A percentile compares a stretch with the other conserved stretches of the same genome.
phyloP scores from a whole-genome alignment of 768 basidiomycete species.

The Suillus paluster region DNA sequence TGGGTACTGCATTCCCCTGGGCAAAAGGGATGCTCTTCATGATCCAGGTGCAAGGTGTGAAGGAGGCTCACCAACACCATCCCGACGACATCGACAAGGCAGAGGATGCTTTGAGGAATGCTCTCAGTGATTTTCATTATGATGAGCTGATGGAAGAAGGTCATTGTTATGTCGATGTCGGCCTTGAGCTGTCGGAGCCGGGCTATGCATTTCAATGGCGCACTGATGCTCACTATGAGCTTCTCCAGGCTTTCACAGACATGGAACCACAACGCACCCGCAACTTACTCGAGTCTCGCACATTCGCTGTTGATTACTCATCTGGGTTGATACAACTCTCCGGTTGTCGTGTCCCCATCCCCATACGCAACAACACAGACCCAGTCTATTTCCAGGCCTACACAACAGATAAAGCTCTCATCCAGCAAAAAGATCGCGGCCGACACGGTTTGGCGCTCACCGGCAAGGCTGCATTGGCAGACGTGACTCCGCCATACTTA shows the following conservation, averaged over 20 bases:
- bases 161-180: slow-evolving; percentile 1
- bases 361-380: slow-evolving; percentile 16
- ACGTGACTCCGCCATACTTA: slow-evolving; percentile 10
- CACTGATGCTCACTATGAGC: not conserved
- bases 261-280: slow-evolving; percentile 17
- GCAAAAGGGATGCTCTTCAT: slow-evolving; percentile 3
- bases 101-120: not conserved
- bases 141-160: not conserved
- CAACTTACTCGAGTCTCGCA: slow-evolving; percentile 16
- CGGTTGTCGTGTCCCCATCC: slow-evolving; percentile 34
- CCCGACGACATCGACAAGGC: not conserved
- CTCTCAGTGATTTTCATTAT: not conserved
- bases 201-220: not conserved
- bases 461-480: slow-evolving; percentile 20
- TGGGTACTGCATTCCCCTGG: not conserved
- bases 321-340: slow-evolving; percentile 35
- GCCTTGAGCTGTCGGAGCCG: not conserved
- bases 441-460: slow-evolving; percentile 28
- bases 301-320: slow-evolving; percentile 30
- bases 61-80: slow-evolving; percentile 1
- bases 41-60: not conserved
- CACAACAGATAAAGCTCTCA: slow-evolving; percentile 38
- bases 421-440: slow-evolving; percentile 20
- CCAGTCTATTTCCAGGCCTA: slow-evolving; percentile 37
- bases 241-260: not conserved